Percentiles rank a stretch among this genome's conserved stretches.
phyloP scores from a whole-genome alignment of 805 yeast species.

The Barnettozyma pratensis region DNA sequence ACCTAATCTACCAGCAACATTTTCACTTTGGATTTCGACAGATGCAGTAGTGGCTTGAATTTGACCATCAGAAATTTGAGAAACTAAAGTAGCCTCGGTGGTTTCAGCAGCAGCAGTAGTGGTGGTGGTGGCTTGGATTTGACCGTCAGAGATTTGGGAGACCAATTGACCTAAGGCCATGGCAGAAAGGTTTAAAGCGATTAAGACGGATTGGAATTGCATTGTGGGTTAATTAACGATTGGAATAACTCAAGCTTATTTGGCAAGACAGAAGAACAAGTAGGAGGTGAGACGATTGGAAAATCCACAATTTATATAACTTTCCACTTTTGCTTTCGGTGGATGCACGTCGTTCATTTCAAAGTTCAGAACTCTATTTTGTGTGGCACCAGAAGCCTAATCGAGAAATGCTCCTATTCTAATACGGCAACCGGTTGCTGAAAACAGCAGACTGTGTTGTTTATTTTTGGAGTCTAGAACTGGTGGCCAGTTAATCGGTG shows the following conservation, averaged over 20 bases:
- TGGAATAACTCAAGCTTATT: neutral
- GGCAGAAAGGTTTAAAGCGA: slow-evolving; percentile 13
- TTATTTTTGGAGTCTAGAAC: no score
- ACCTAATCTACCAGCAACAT: neutral
- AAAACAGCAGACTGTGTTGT: no score
- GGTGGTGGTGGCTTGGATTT: slow-evolving; percentile 28
- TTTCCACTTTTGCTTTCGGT: no score
- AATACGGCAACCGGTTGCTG: no score
- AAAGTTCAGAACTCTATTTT: no score
- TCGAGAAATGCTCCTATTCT: no score
- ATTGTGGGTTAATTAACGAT: slow-evolving; percentile 7
- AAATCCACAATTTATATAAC: no score
- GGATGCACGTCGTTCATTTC: no score
- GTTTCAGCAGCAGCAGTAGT: slow-evolving; percentile 16
- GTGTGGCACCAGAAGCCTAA: no score
- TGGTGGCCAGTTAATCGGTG: no score
- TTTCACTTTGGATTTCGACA: neutral
- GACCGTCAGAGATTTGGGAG: slow-evolving; percentile 40
- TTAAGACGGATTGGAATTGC: slow-evolving; percentile 17
- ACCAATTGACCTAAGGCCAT: slow-evolving; percentile 21
- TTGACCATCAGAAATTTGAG: slow-evolving; percentile 49
- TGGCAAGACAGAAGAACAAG: neutral
- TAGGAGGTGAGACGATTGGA: no score
- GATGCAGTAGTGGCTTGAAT: slow-evolving; percentile 26
- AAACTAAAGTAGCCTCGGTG: slow-evolving; percentile 23